These are phyloP conservation scores for Amanita polypyramis DNA, from an alignment of 768 basidiomycete genomes.

Conservation along the genomic window DNA sequence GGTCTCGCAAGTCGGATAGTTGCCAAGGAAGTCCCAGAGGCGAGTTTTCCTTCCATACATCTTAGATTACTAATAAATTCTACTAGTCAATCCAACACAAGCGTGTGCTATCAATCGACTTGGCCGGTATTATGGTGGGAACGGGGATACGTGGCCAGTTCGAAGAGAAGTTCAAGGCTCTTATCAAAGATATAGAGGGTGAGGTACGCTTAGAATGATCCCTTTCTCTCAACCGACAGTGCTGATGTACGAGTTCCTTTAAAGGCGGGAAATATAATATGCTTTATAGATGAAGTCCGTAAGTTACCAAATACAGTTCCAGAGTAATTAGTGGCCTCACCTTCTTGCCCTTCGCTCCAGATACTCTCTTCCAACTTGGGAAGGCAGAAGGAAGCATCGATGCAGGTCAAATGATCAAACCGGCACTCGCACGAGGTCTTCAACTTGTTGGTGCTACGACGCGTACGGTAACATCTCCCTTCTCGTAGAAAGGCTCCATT, in stretches of 20 bases:
- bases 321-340: background rate
- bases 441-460: constrained; percentile 90
- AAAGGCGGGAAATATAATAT: constrained; percentile 69
- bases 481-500: background rate
- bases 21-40: constrained; percentile 86
- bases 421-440: constrained; percentile 77
- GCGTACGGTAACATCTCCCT: constrained; percentile 32
- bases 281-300: constrained; percentile 95
- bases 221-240: constrained; percentile 11
- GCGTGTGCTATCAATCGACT: constrained; percentile 79
- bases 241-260: constrained; percentile 6
- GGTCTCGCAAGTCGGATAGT: constrained; percentile 84
- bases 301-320: constrained; percentile 23
- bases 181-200: constrained; percentile 84
- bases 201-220: constrained; percentile 33
- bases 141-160: constrained; percentile 90
- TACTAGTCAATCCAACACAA: constrained; percentile 63
- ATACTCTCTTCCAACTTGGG: constrained; percentile 78
- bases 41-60: constrained; percentile 19
- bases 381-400: constrained; percentile 90
- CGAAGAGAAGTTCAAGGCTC: constrained; percentile 86
- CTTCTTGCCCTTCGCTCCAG: constrained; percentile 20
- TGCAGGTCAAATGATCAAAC: constrained; percentile 90
- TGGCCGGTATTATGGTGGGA: constrained; percentile 78
- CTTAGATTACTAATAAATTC: background rate